phyloP scores from a whole-genome alignment of 176 grass and related monocot species.

The Zea luxurians region DNA sequence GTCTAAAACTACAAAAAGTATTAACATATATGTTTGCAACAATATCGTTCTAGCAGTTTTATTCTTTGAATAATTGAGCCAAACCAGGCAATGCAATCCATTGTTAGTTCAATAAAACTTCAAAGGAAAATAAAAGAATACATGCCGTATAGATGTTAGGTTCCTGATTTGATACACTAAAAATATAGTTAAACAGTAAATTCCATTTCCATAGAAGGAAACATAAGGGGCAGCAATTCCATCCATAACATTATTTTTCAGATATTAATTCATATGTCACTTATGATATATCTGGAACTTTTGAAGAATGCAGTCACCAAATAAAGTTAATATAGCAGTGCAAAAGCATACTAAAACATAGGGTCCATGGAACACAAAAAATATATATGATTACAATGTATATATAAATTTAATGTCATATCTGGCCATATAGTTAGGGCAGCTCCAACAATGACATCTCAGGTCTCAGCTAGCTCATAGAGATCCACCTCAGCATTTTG shows the following conservation, averaged over 20 bases:
- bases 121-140: constrained; percentile 17
- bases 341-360: constrained; percentile 1
- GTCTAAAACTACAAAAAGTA: background rate
- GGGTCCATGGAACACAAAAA: background rate
- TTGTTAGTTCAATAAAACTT: constrained; percentile 18
- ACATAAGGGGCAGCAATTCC: constrained; percentile 7
- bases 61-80: background rate
- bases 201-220: constrained; percentile 1
- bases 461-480: background rate
- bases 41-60: constrained; percentile 9
- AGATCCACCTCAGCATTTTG: background rate
- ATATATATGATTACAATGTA: background rate
- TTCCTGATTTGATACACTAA: constrained; percentile 8
- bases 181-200: constrained; percentile 23
- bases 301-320: constrained; percentile 31
- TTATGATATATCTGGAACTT: background rate
- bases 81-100: background rate
- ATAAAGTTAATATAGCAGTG: background rate
- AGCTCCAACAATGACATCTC: background rate
- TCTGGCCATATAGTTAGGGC: constrained; percentile 12
- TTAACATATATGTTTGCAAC: background rate
- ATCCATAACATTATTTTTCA: background rate
- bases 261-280: background rate
- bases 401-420: background rate
- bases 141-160: background rate